Percentiles rank a stretch among this genome's conserved stretches.
Conservation (phyloP, 2,329 filamentous ascomycete genomes). For the Colletotrichum sp. region DNA sequence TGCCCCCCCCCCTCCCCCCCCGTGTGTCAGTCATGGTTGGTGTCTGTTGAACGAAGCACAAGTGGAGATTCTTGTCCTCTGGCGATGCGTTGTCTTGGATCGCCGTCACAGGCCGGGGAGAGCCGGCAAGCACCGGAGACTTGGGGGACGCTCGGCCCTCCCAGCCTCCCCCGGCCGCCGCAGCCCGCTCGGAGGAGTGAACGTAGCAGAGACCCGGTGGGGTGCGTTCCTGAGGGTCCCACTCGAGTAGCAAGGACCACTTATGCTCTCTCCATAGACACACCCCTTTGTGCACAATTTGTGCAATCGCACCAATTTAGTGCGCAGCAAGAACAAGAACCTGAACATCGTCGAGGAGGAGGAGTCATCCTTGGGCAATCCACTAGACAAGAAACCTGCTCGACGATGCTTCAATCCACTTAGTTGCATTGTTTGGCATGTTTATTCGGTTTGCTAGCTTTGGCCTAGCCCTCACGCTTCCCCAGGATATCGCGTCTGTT, state of each 20-base stretch:
- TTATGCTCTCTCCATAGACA: neutral
- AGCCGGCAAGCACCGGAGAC: conserved; percentile 10
- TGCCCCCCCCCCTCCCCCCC: neutral
- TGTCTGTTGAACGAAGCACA: neutral
- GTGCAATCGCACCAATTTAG: neutral
- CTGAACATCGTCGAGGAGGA: neutral
- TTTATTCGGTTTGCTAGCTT: neutral
- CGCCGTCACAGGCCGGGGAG: conserved; percentile 15
- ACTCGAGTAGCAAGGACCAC: neutral
- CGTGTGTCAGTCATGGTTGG: neutral
- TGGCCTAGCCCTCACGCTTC: neutral
- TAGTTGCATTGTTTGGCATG: neutral
- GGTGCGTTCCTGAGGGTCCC: neutral
- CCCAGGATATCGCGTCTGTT: neutral
- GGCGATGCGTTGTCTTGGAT: conserved; percentile 15
- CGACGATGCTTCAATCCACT: neutral
- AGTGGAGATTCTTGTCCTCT: neutral
- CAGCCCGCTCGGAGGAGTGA: conserved; percentile 3
- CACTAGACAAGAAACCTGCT: conserved; percentile 19
- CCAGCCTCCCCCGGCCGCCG: neutral
- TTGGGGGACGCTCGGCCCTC: neutral
- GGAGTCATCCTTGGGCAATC: conserved; percentile 5
- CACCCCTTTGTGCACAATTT: conserved; percentile 4
- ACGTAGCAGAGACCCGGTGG: neutral
- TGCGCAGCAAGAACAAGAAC: neutral